Evolutionary conservation across 2,329 filamentous ascomycete genomes (phyloP).

Genomic region (Fusarium sp.): DNA sequence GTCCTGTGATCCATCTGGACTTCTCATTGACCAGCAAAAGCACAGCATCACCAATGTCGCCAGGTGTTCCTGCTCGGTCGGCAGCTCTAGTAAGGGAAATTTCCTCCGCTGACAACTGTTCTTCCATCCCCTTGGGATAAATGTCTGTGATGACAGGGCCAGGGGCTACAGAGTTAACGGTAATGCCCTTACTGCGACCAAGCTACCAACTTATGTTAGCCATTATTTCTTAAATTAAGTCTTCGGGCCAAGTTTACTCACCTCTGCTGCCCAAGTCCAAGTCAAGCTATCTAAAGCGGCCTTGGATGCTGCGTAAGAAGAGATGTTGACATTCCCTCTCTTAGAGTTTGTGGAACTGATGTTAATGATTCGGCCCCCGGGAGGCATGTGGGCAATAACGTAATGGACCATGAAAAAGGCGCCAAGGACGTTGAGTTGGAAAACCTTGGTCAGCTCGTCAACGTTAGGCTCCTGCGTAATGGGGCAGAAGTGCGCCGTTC

Average conservation of each 20-base stretch:
- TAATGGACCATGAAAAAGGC: slow-evolving; percentile 54
- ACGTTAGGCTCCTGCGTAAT: slow-evolving; percentile 41
- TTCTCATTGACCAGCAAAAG: slow-evolving; percentile 29
- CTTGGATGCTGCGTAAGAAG: slow-evolving; percentile 47
- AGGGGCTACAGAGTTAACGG: slow-evolving; percentile 59
- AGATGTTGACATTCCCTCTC: slow-evolving; percentile 24
- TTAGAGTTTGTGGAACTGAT: slow-evolving; percentile 41
- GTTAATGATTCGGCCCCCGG: slow-evolving; percentile 49
- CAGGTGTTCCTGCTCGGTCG: slow-evolving; percentile 51
- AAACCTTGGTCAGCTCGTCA: slow-evolving; percentile 47
- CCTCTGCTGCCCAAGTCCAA: slow-evolving; percentile 52
- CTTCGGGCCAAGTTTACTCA: slow-evolving; percentile 11
- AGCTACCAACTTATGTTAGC: slow-evolving; percentile 35
- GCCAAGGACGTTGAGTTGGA: slow-evolving; percentile 54
- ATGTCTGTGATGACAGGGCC: slow-evolving; percentile 57
- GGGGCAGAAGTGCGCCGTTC: slow-evolving; percentile 33
- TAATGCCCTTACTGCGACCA: slow-evolving; percentile 56
- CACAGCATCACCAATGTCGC: slow-evolving; percentile 58
- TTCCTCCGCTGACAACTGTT: slow-evolving; percentile 40
- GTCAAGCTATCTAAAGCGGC: slow-evolving; percentile 55
- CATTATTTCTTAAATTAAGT: background rate
- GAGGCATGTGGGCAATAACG: slow-evolving; percentile 53
- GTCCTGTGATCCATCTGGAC: slow-evolving; percentile 35
- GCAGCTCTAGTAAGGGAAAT: slow-evolving; percentile 50
- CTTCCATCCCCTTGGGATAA: slow-evolving; percentile 26